phyloP scores from a whole-genome alignment of 345 rosid genomes.

The Gossypium herbaceum region DNA sequence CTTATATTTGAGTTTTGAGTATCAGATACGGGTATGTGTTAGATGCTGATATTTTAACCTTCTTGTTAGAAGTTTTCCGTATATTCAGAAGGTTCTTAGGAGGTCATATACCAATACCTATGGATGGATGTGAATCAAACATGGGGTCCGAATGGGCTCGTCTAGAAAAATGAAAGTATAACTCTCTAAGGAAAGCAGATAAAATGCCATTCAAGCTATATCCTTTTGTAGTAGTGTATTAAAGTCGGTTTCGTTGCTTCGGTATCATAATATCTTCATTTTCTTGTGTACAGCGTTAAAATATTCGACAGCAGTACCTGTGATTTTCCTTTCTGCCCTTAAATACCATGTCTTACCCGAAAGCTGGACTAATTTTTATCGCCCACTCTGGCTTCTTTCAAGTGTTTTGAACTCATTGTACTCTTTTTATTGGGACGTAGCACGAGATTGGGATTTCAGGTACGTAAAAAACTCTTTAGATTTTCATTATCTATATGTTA shows the following conservation, averaged over 20 bases:
- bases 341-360: conserved; percentile 51
- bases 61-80: no score
- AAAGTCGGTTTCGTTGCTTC: conserved; percentile 6
- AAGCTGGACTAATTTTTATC: conserved; percentile 73
- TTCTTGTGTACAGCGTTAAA: conserved; percentile 68
- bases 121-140: no score
- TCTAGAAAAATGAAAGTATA: neutral
- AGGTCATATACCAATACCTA: no score
- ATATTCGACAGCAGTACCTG: conserved; percentile 62
- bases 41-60: no score
- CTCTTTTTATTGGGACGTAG: conserved; percentile 95
- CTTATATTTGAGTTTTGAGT: no score
- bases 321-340: neutral
- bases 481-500: neutral
- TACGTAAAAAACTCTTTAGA: conserved; percentile 22
- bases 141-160: no score
- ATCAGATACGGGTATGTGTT: no score
- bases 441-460: conserved; percentile 98
- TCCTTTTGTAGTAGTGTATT: neutral
- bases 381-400: conserved; percentile 90
- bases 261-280: conserved; percentile 19
- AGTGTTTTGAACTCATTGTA: conserved; percentile 73
- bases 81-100: no score
- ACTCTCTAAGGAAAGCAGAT: neutral
- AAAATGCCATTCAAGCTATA: neutral